These are phyloP conservation scores for Fusarium cicatricum DNA, from an alignment of 2,329 filamentous ascomycete genomes.

Conservation along the genomic window DNA sequence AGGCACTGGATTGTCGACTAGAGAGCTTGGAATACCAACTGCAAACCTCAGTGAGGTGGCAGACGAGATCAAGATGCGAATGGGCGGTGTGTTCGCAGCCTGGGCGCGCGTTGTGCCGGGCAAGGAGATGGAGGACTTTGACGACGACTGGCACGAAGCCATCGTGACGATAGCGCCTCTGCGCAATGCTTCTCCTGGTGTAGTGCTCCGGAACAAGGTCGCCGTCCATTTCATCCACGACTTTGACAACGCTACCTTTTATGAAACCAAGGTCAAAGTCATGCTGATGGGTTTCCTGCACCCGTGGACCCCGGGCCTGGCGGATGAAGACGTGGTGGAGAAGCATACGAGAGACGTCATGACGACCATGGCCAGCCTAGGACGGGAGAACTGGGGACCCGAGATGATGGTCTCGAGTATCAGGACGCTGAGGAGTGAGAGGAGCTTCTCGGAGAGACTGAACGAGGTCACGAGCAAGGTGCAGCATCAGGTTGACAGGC, in stretches of 20 bases:
- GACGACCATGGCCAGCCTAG: constrained; percentile 56
- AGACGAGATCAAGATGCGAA: constrained; percentile 59
- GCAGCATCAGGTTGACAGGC: constrained; percentile 63
- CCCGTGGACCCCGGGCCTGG: constrained; percentile 28
- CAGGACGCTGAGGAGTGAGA: constrained; percentile 51
- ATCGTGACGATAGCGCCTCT: constrained; percentile 65
- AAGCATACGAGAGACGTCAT: constrained; percentile 52
- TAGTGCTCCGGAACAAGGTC: constrained; percentile 61
- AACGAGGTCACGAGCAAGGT: constrained; percentile 58
- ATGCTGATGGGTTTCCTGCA: constrained; percentile 69
- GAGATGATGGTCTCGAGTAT: constrained; percentile 50
- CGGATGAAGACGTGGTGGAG: constrained; percentile 39
- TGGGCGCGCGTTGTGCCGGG: constrained; percentile 61
- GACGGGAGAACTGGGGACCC: constrained; percentile 55
- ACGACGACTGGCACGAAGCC: constrained; percentile 64
- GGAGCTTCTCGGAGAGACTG: constrained; percentile 55
- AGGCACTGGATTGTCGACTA: constrained; percentile 52
- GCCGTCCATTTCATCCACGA: constrained; percentile 63
- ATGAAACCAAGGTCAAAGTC: constrained; percentile 57
- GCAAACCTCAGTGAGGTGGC: constrained; percentile 62
- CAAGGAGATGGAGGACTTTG: constrained; percentile 44
- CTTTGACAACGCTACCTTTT: constrained; percentile 53
- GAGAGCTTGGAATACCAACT: constrained; percentile 58
- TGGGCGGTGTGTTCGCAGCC: constrained; percentile 70
- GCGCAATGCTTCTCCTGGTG: constrained; percentile 53